Percentiles rank a stretch among this genome's conserved stretches.
These are phyloP conservation scores for Pichia sp. DNA, from an alignment of 1,139 yeast genomes.

Conservation along the genomic window DNA sequence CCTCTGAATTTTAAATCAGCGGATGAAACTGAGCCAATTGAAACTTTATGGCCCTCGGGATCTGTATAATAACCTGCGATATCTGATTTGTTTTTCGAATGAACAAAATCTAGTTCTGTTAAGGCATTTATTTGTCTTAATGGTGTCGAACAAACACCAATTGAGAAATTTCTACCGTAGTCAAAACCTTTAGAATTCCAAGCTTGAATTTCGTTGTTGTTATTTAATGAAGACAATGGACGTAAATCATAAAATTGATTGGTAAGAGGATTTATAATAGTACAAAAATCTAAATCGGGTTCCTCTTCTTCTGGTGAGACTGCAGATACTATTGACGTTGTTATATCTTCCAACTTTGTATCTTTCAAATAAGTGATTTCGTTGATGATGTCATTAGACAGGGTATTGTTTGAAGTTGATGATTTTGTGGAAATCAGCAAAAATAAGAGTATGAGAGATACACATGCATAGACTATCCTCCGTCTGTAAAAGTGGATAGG, in stretches of 20 bases:
- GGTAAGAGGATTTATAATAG: conserved; percentile 46
- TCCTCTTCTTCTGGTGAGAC: not conserved
- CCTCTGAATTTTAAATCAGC: conserved; percentile 60
- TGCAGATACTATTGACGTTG: not conserved
- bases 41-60: conserved; percentile 32
- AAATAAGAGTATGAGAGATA: not conserved
- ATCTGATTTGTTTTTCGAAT: conserved; percentile 40
- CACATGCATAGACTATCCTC: not conserved
- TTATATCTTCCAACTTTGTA: not conserved
- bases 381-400: not conserved
- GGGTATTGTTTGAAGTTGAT: not conserved
- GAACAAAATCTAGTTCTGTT: conserved; percentile 33
- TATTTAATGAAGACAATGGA: conserved; percentile 40
- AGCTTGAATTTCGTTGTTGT: conserved; percentile 41
- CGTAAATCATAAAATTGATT: conserved; percentile 52
- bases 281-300: conserved; percentile 40
- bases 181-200: conserved; percentile 73
- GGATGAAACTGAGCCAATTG: conserved; percentile 61
- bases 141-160: conserved; percentile 73
- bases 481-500: not conserved
- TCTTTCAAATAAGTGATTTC: not conserved
- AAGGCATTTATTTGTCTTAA: conserved; percentile 28
- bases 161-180: conserved; percentile 65
- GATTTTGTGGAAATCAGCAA: not conserved
- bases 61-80: conserved; percentile 64